Base-by-base conservation (phyloP, 108 stramenopile genomes). In the Nitzschia sp. region DNA sequence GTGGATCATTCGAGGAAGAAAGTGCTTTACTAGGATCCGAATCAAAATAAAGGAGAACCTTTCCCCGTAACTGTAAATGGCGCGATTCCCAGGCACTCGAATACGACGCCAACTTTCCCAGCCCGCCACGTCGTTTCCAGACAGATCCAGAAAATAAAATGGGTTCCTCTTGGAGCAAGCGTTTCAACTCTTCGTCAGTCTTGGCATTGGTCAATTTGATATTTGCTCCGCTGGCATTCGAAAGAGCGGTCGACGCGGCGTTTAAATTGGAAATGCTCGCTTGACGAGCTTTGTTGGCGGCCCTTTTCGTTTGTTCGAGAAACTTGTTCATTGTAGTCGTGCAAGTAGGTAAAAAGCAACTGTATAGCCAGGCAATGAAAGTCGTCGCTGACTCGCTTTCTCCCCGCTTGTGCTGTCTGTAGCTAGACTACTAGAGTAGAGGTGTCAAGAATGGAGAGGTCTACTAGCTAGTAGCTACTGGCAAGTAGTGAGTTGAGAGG, bases 121-220 rank as follows among this genome's bases (percentile, higher is more conserved):
- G 61, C 16, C 86, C 86, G 9, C 73, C 75, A 19, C 86, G 65
- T 48, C 80, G 80, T 57, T 87, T 87, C 82, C 82, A 87, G 1
- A 71, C 80, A 15, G 66, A 45, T 11, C 74, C 64, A 1, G 78
- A 63, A 26, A 87, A 48, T 23, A 23, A 21, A 34, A 67, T 27
- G 17, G 66, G 64, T 27, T 69, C 65, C 21, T 77, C 64, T 2
- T 23, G 29, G 0, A 38, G 34, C 17, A 66, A 32, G 15, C 66
- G 53, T 28, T 66, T 53, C 22, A 66, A 22, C 38, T 66, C 47
- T 25, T 66, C 66, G 34, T 66, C 66, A 1, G 46, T 66, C n/a
- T 64, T 64, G 28, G 66, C 47, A 35, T 33, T 54, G 16, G 60
- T 61, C 1, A 61, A 34, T 13, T 61, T 41, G 41, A 61, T 61